Percentiles rank a stretch among this genome's conserved stretches.
Conservation (phyloP, 495 filamentous ascomycete genomes). For the Penicillium diatomitis region DNA sequence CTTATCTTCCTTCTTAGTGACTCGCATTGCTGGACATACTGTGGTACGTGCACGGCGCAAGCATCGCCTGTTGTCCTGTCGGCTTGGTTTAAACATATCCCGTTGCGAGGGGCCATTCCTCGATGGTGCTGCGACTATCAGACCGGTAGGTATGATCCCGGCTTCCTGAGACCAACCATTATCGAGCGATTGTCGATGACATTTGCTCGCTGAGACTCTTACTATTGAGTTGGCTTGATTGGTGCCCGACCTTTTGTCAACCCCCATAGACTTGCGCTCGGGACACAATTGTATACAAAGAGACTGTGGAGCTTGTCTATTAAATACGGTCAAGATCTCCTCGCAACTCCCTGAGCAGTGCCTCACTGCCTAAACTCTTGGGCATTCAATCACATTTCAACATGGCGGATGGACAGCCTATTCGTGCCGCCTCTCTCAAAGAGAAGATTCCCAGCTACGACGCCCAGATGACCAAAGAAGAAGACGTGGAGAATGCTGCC, state of each 20-base stretch:
- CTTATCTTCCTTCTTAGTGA: too few species aligned
- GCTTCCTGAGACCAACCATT: slow-evolving; percentile 2
- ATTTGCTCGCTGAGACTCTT: too few species aligned
- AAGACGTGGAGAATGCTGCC: slow-evolving; percentile 4
- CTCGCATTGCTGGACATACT: too few species aligned
- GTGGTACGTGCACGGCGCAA: too few species aligned
- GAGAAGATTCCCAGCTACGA: slow-evolving; percentile 1
- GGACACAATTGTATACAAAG: background rate
- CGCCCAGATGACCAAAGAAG: slow-evolving; percentile 2
- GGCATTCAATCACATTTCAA: background rate
- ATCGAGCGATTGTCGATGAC: background rate
- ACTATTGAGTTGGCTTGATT: background rate
- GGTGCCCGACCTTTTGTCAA: background rate
- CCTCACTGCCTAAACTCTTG: background rate
- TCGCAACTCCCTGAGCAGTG: too few species aligned
- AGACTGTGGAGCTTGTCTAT: too few species aligned
- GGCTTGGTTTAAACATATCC: too few species aligned
- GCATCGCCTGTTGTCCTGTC: too few species aligned
- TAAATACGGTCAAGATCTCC: too few species aligned
- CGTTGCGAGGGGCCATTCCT: too few species aligned
- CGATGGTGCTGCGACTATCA: too few species aligned
- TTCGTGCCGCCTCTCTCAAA: background rate
- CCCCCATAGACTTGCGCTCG: background rate
- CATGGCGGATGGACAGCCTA: background rate
- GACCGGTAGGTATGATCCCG: background rate